Base-by-base conservation (phyloP, 1,284 basidiomycete species). In the Sanghuangporus weigelae region DNA sequence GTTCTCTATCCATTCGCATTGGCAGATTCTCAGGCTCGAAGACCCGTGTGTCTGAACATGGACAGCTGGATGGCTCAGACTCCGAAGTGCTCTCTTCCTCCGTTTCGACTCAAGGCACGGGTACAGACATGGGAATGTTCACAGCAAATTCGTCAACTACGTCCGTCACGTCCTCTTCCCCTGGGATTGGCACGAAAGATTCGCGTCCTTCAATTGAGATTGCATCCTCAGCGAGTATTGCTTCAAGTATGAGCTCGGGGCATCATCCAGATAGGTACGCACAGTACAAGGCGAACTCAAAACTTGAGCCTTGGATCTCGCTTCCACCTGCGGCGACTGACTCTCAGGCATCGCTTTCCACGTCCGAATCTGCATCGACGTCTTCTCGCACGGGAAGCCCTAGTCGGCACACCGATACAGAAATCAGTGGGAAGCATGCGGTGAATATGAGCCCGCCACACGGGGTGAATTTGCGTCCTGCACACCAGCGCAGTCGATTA, bases 141-240 rank as follows among this genome's bases (percentile, higher is more conserved):
- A 62, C 64, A 14, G 56, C 64, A 19, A 65, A 60, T 35, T 65
- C 64, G 21, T 58, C 55, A 6, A 62, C 64, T 39, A 65, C 64
- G 3, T 65, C 60, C 21, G 56, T 62, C 42, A 59, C 64, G 4
- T 65, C 63, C 2, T 65, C 64, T n/a, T 56, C 64, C 2, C 42
- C 39, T 19, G 53, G 53, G 14, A 31, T 31, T 14, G 31, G 53
- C 16, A 38, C 60, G 21, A 63, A 63, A 16, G 62, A 63, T 21
- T 50, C 51, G 12, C 63, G 59, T 5, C 63, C 59, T 35, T 59
- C 63, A 7, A 31, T 64, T n/a, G 57, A 60, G 44, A 58, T 63
- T n/a, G 57, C 57, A 10, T 59, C 62, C n/a, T 39, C 57, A 10
- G 44, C 62, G 48, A 63, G 56, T 48, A 57, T 53, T 16, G 44